Conservation (phyloP, 345 rosid species). For the Adansonia digitata region DNA sequence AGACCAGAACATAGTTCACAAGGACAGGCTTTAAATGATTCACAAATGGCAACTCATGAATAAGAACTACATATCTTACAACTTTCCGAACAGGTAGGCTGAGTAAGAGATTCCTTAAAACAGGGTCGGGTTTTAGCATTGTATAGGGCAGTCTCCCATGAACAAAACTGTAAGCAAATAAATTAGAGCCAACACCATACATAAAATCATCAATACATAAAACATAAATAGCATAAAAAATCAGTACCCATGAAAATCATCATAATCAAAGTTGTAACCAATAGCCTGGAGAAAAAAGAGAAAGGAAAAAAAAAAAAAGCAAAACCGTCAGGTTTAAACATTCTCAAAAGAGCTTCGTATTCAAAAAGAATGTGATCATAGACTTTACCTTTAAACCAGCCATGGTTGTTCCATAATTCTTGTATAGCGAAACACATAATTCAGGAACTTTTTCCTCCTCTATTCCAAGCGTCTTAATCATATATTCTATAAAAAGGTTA, state of each 20-base stretch:
- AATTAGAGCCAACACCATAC: neutral
- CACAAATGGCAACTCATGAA: neutral
- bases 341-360: neutral
- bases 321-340: neutral
- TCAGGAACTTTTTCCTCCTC: constrained; percentile 57
- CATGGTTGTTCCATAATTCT: constrained; percentile 90
- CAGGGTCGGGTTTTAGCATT: constrained; percentile 76
- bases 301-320: too few relatives aligned
- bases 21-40: neutral
- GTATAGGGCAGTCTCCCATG: constrained; percentile 87
- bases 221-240: neutral
- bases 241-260: constrained; percentile 78
- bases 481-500: constrained; percentile 47
- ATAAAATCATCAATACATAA: neutral
- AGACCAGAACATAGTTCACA: neutral
- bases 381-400: constrained; percentile 80
- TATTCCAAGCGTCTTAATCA: constrained; percentile 62
- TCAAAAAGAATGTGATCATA: neutral
- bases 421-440: constrained; percentile 60
- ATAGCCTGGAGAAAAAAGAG: constrained; percentile 56
- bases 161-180: constrained; percentile 53
- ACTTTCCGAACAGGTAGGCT: constrained; percentile 83
- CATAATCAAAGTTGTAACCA: constrained; percentile 70
- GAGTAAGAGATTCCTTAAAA: constrained; percentile 66
- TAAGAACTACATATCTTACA: constrained; percentile 38